Base-by-base conservation (phyloP, 139 green algal species). In the Chlorella ohadii region DNA sequence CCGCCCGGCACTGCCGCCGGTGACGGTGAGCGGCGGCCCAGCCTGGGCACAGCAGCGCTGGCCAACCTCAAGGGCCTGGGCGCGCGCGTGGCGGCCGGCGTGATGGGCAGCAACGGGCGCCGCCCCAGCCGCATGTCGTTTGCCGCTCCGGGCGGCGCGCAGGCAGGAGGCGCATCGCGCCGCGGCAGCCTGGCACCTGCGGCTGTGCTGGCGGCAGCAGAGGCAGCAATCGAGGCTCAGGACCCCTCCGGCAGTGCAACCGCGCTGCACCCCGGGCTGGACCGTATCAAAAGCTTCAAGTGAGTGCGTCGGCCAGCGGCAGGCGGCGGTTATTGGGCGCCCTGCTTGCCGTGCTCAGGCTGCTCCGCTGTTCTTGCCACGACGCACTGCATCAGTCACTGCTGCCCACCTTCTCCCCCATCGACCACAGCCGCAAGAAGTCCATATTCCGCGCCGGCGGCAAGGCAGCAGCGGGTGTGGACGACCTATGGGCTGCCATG, bases 401-500 rank as follows among this genome's bases (percentile, higher is more conserved):
- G n/a, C n/a, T n/a, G n/a, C n/a, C n/a, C n/a, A n/a, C n/a, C n/a
- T n/a, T 59, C 51, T 23, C 51, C 51, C 51, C 3, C 51, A 4
- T 23, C 12, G 11, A 59, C 51, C 51, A 13, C 51, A 59, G 51
- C 68, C 68, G 68, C 68, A 75, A 56, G 25, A 75, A 75, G 38
- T 34, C 68, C 4, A 9, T 28, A 9, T 75, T 75, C 6, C 68
- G 68, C 38, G 31, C 20, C 38, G 68, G 68, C 68, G 68, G 23
- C 38, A 31, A 31, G 68, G 68, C 66, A 12, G 68, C 68, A 55
- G 13, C 38, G 22, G 38, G 59, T 19, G 38, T 85, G 27, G 70
- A 47, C 28, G 79, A 79, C 17, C 85, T 86, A 55, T n/a, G 34
- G 7, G 85, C 68, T 5, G 39, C 79, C 17, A 86, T 88, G 85